Conservation (phyloP, 768 basidiomycete species). For the Boletales sp. region DNA sequence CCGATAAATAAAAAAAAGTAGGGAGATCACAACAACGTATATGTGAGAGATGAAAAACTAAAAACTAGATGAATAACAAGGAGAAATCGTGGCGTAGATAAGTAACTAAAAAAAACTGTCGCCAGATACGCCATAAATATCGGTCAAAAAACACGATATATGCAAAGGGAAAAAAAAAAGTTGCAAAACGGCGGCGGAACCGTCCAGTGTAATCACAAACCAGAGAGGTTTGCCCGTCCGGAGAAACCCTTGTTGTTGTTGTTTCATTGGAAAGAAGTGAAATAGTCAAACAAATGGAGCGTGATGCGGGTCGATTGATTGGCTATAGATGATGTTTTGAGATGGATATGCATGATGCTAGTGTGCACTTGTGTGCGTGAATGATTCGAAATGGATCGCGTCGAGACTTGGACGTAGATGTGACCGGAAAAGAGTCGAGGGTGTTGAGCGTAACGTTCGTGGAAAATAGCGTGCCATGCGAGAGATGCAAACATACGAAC, state of each 20-base stretch:
- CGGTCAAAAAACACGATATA: slow-evolving; percentile 7
- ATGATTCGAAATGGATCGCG: slow-evolving; percentile 10
- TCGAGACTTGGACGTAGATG: slow-evolving; percentile 5
- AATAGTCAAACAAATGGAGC: slow-evolving; percentile 29
- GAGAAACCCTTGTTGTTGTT: not conserved
- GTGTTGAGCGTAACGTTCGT: slow-evolving; percentile 16
- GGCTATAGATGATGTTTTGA: slow-evolving; percentile 20
- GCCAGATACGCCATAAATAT: slow-evolving; percentile 32
- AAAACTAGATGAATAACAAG: not conserved
- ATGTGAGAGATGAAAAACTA: not conserved
- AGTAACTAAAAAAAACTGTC: slow-evolving; percentile 27
- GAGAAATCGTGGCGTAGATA: slow-evolving; percentile 21
- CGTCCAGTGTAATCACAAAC: slow-evolving; percentile 31
- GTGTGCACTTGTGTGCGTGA: slow-evolving; percentile 4
- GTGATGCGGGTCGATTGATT: slow-evolving; percentile 24
- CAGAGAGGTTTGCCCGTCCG: slow-evolving; percentile 7
- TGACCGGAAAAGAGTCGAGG: slow-evolving; percentile 9
- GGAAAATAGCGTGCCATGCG: slow-evolving; percentile 12
- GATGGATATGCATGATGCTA: slow-evolving; percentile 18
- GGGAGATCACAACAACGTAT: not conserved
- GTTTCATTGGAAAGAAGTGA: no score
- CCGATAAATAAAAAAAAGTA: slow-evolving; percentile 9
- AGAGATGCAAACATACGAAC: slow-evolving; percentile 8
- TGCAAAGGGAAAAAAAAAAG: slow-evolving; percentile 1
- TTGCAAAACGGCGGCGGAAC: slow-evolving; percentile 21